Evolutionary conservation across 768 basidiomycete genomes (phyloP).

Genomic region (Porphyrellus cyaneotinctus): DNA sequence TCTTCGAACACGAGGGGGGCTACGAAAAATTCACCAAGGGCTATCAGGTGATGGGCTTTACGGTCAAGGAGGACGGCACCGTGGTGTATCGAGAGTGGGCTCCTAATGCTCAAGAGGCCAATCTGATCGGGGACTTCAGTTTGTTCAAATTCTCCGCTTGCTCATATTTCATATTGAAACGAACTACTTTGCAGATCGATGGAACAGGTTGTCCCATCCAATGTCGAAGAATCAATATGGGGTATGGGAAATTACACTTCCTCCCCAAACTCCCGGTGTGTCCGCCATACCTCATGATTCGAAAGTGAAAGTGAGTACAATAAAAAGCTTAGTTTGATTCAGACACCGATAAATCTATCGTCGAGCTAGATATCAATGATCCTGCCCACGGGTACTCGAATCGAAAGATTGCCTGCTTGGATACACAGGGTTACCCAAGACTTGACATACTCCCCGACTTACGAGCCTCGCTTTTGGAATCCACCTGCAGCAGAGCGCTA

Average conservation of each 20-base stretch:
- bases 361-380: constrained; percentile 84
- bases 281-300: constrained; percentile 92
- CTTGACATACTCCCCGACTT: constrained; percentile 79
- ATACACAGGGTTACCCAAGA: constrained; percentile 95
- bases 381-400: constrained; percentile 66
- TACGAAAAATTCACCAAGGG: constrained; percentile 61
- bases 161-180: constrained; percentile 3
- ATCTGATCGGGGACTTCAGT: constrained; percentile 97
- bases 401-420: constrained; percentile 94
- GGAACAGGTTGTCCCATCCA: constrained; percentile 81
- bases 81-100: constrained; percentile 96
- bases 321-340: not conserved
- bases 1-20: constrained; percentile 80
- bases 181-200: constrained; percentile 55
- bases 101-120: constrained; percentile 79
- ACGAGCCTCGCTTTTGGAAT: constrained; percentile 99
- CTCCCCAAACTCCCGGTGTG: constrained; percentile 59
- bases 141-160: constrained; percentile 32
- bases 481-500: constrained; percentile 71
- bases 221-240: constrained; percentile 86
- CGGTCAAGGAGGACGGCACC: constrained; percentile 59
- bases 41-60: constrained; percentile 66
- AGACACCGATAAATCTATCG: not conserved
- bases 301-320: constrained; percentile 74
- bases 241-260: constrained; percentile 82